These are phyloP conservation scores for Wickerhamiella pararugosa DNA, from an alignment of 1,139 yeast genomes.

Conservation along the genomic window DNA sequence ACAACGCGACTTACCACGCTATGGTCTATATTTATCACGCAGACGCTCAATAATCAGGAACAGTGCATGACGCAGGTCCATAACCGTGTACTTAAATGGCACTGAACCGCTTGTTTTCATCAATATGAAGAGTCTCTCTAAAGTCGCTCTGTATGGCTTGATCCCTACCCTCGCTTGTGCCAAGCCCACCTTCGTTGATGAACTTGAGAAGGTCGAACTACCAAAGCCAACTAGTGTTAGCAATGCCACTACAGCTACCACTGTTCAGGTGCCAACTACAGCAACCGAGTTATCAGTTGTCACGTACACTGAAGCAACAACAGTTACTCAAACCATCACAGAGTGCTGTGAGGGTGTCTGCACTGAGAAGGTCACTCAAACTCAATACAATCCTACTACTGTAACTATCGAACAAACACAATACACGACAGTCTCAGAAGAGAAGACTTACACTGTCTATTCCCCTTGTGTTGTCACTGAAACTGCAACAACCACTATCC, in stretches of 20 bases:
- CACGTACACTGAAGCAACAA: constrained; percentile 3
- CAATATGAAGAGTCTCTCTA: too few relatives aligned
- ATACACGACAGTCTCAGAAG: constrained; percentile 1
- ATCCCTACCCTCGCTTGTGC: too few relatives aligned
- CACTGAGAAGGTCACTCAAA: constrained; percentile 3
- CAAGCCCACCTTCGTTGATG: too few relatives aligned
- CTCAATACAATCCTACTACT: constrained; percentile 5
- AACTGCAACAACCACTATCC: constrained; percentile 3
- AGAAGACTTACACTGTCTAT: constrained; percentile 4
- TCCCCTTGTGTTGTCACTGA: constrained; percentile 5
- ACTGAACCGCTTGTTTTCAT: too few relatives aligned
- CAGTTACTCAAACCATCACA: constrained; percentile 1
- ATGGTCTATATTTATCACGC: constrained; percentile 5
- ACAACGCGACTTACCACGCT: too few relatives aligned
- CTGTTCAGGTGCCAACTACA: constrained; percentile 6
- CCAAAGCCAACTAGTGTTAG: too few relatives aligned
- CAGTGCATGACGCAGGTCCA: constrained; percentile 5
- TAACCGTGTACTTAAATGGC: too few relatives aligned
- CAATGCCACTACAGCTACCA: not conserved
- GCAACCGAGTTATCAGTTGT: constrained; percentile 1
- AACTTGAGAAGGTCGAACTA: too few relatives aligned
- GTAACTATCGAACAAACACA: not conserved
- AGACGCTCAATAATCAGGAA: constrained; percentile 2
- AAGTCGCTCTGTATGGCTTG: too few relatives aligned
- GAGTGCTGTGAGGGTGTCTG: constrained; percentile 6